Percentiles rank a stretch among this genome's conserved stretches.
phyloP scores from a whole-genome alignment of 1,284 basidiomycete genomes.

The Heliocybe sulcata region DNA sequence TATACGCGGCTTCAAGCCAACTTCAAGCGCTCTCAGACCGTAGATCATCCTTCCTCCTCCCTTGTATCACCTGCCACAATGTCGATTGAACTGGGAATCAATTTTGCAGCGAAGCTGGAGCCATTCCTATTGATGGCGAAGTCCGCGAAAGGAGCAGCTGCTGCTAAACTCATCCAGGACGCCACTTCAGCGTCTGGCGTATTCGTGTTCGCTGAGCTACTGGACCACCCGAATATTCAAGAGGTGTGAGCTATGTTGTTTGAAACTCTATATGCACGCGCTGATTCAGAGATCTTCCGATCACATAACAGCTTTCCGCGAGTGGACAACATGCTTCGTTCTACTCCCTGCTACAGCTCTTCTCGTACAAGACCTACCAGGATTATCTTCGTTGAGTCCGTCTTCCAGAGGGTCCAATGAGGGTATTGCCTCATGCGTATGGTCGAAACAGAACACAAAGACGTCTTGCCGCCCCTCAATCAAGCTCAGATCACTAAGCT shows the following conservation, averaged over 20 bases:
- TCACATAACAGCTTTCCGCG: slow-evolving; percentile 46
- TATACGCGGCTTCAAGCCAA: background rate
- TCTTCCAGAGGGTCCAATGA: background rate
- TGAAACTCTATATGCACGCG: too few relatives aligned
- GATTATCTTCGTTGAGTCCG: slow-evolving; percentile 55
- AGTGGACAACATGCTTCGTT: slow-evolving; percentile 57
- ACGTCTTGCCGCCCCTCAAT: slow-evolving; percentile 61
- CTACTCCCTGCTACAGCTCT: slow-evolving; percentile 69
- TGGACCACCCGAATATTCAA: slow-evolving; percentile 76
- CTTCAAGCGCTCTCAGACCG: too few relatives aligned
- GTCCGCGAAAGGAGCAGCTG: slow-evolving; percentile 84
- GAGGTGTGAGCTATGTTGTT: slow-evolving; percentile 44
- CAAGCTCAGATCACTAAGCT: slow-evolving; percentile 77
- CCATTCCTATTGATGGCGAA: slow-evolving; percentile 88
- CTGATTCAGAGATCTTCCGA: too few relatives aligned
- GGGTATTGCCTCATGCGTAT: background rate
- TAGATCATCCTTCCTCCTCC: background rate
- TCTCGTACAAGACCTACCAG: slow-evolving; percentile 81
- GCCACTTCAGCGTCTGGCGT: slow-evolving; percentile 85
- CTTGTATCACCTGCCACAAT: background rate
- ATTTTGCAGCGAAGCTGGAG: slow-evolving; percentile 65
- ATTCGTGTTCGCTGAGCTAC: slow-evolving; percentile 85
- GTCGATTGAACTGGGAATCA: slow-evolving; percentile 46
- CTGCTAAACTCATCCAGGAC: slow-evolving; percentile 82
- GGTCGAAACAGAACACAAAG: slow-evolving; percentile 46